These are phyloP conservation scores for Trichophaea hybrida DNA, from an alignment of 2,329 filamentous ascomycete genomes.

Conservation along the genomic window DNA sequence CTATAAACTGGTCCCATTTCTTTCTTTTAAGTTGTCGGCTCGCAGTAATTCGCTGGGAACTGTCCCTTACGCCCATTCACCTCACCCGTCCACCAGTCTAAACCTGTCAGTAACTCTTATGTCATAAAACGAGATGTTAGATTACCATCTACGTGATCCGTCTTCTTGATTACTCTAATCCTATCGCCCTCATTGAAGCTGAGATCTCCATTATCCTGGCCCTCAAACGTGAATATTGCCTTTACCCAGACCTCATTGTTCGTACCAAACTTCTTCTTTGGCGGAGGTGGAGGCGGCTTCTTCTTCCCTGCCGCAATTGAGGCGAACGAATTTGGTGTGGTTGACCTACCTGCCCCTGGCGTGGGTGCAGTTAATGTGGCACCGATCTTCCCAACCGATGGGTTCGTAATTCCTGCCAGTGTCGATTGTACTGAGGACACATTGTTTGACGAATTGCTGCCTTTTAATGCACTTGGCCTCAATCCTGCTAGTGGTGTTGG, in stretches of 20 bases:
- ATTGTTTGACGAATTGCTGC: neutral
- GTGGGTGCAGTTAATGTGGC: neutral
- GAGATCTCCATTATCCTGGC: conserved; percentile 55
- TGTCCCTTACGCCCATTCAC: conserved; percentile 50
- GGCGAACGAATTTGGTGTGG: conserved; percentile 21
- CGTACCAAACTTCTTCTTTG: conserved; percentile 39
- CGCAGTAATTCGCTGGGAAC: conserved; percentile 74
- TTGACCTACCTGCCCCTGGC: neutral
- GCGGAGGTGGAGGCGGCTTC: conserved; percentile 60
- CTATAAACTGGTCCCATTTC: no score
- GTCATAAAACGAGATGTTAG: neutral
- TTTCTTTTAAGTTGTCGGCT: conserved; percentile 6
- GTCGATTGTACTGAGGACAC: neutral
- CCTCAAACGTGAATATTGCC: conserved; percentile 61
- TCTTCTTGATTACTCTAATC: conserved; percentile 65
- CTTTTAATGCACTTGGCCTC: conserved; percentile 4
- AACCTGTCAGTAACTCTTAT: neutral
- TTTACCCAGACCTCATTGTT: conserved; percentile 44
- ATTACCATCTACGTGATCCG: conserved; percentile 49
- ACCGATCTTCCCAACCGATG: neutral
- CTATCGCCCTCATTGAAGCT: conserved; percentile 62
- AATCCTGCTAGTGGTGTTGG: conserved; percentile 5
- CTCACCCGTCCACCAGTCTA: conserved; percentile 78
- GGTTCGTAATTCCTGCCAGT: neutral
- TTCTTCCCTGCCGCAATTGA: conserved; percentile 44